Evolutionary conservation across 306 rosid species (phyloP), one percentile per base, ranked within the genome.

Genomic region (Mucuna pruriens): DNA sequence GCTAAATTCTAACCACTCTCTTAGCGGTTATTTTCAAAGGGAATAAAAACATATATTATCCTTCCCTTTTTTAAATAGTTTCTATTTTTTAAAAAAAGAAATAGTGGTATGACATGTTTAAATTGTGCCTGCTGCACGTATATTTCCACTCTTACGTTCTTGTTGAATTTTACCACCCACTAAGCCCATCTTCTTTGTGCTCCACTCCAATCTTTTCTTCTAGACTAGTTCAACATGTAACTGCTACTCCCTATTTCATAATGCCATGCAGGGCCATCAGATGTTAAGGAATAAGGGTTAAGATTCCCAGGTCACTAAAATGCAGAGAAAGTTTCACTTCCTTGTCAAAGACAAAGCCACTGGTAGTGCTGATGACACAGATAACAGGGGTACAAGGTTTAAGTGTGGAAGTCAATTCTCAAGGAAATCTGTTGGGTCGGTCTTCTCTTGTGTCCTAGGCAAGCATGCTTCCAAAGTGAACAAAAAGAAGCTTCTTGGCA

Each of bases 201-300:
- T 22, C n/a, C 40, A 15, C 10, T 36, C 45, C 15, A 42, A 9
- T 42, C 13, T 3, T 10, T 26, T 60, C 52, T 16, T 15, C 6
- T 40, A 16, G 13, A 26, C 20, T 16, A n/a, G 71, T 25, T 20
- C 19, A 78, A 52, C 13, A 22, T 67, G 20, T 82, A 79, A 84
- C 87, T 45, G 72, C 77, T 54, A 52, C 25, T 45, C 29, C 80
- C 64, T 71, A 48, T 8, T 20, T n/a, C 66, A 4, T 58, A 15
- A 49, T 25, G 38, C 36, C 46, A 76, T 68, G 74, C 80, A 64
- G 3, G 17, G 13, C 20, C 79, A 60, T 49, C 75, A 80, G 13
- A 77, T 74, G 60, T 73, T 83, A 51, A 80, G 86, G 79, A 82
- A 68, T 83, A 51, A 80, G 86, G 79, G 80, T 78, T 36, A 84